Evolutionary conservation across 2,329 filamentous ascomycete genomes (phyloP).

Genomic region (Penicillium sp.): DNA sequence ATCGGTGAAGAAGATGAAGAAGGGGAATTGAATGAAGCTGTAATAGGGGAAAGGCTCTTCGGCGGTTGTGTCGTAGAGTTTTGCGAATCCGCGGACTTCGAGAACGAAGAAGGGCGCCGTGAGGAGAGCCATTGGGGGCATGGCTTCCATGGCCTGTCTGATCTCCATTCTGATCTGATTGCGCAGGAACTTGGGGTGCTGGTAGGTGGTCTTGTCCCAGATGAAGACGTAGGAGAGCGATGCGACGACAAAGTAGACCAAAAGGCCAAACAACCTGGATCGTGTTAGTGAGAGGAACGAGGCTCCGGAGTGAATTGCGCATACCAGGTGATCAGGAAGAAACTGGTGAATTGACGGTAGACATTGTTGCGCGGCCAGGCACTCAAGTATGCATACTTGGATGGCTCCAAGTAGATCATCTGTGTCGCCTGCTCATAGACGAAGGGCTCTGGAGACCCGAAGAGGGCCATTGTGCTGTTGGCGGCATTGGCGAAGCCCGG

Average conservation of each 20-base stretch:
- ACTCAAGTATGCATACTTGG: constrained; percentile 77
- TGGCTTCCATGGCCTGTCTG: constrained; percentile 70
- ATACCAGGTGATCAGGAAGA: constrained; percentile 87
- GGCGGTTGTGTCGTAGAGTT: constrained; percentile 78
- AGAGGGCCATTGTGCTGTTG: constrained; percentile 60
- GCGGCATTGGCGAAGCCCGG: constrained; percentile 54
- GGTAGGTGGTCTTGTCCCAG: constrained; percentile 86
- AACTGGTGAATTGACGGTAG: constrained; percentile 70
- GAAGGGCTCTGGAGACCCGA: constrained; percentile 49
- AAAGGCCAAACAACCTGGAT: constrained; percentile 76
- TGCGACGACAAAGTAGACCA: constrained; percentile 84
- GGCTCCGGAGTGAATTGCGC: constrained; percentile 25
- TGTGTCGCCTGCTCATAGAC: constrained; percentile 71
- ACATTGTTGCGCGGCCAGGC: constrained; percentile 75
- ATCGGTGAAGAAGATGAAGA: constrained; percentile 88
- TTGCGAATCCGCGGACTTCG: constrained; percentile 82
- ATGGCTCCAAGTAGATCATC: constrained; percentile 70
- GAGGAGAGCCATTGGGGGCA: constrained; percentile 81
- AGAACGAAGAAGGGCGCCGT: constrained; percentile 79
- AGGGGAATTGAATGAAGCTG: constrained; percentile 78
- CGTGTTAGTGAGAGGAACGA: constrained; percentile 1
- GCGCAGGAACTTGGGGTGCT: constrained; percentile 92
- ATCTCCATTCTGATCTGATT: constrained; percentile 90
- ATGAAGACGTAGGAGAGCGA: constrained; percentile 82
- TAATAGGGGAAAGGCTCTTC: constrained; percentile 79